These are phyloP conservation scores for Amphichorda felina DNA, from an alignment of 2,329 filamentous ascomycete genomes.

Conservation along the genomic window DNA sequence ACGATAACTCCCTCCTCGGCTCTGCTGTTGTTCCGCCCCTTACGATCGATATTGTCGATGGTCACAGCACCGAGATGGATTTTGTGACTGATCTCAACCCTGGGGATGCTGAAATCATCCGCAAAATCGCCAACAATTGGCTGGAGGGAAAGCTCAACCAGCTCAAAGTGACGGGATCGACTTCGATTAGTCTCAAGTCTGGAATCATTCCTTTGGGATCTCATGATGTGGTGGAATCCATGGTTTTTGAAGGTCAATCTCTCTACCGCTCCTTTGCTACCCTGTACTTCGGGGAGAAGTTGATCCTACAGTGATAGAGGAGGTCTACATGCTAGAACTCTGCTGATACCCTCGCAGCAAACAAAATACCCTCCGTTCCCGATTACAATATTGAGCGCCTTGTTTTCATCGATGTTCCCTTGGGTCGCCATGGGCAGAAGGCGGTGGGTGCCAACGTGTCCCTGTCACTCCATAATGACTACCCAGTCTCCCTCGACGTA, in stretches of 20 bases:
- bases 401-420: conserved; percentile 61
- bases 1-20: conserved; percentile 65
- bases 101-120: conserved; percentile 66
- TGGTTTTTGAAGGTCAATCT: conserved; percentile 75
- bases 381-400: conserved; percentile 72
- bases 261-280: conserved; percentile 53
- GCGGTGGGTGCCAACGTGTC: conserved; percentile 75
- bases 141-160: conserved; percentile 64
- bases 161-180: conserved; percentile 62
- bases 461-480: conserved; percentile 60
- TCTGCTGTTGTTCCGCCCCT: conserved; percentile 66
- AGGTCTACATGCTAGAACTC: conserved; percentile 4
- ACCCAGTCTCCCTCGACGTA: conserved; percentile 63
- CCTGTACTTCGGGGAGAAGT: conserved; percentile 46
- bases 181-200: conserved; percentile 62
- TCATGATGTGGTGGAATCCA: conserved; percentile 60
- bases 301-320: conserved; percentile 4
- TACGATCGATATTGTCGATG: conserved; percentile 65
- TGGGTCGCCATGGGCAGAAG: conserved; percentile 29
- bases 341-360: conserved; percentile 34
- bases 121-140: conserved; percentile 78
- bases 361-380: conserved; percentile 65
- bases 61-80: conserved; percentile 65
- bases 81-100: conserved; percentile 66
- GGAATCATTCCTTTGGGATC: conserved; percentile 71